Evolutionary conservation across 495 filamentous ascomycete species (phyloP), one percentile per base, ranked within the genome.

Genomic region (Clavariopsis aquatica): DNA sequence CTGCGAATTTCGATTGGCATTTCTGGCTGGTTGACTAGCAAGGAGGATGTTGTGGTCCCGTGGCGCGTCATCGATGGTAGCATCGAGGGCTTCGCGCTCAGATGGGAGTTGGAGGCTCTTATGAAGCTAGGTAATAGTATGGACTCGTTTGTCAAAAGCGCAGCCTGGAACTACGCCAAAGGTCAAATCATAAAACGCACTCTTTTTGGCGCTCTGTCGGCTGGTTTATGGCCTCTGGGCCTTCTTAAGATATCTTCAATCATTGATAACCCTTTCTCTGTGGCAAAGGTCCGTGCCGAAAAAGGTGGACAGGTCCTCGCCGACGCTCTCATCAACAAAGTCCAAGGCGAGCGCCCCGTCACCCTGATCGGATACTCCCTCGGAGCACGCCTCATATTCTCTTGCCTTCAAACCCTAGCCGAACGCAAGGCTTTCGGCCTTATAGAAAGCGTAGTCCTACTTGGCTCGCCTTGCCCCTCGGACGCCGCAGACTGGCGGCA

Each of bases 311-410:
- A 83, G 34, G 85, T 91, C 13, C 84, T 98, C 0, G 93, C 93
- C 3, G 93, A 98, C 72, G 87, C 91, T 15, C 76, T 98, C 52
- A 89, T 94, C 65, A 93, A 89, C 76, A 91, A 88, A 67, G 87
- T 87, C 0, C 93, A 95, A 69, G 94, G 94, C 15, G 91, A 96
- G 74, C 83, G 94, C 22, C 87, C 93, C 0, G 89, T 97, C 2
- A 94, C 88, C 20, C 77, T 98, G 7, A 81, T 97, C 53, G 94
- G 94, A 0, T 98, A 93, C 75, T 91, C 90, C 20, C 77, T 98
- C n/a, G 94, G 93, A 0, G 93, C 93, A 10, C 85, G 93, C 20
- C 84, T 93, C 27, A 92, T 97, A 46, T 97, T 89, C 69, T 82
- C 84, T 20, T 97, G 92, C 69, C 79, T 98, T 1, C 85, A 86